Conservation (phyloP, 768 basidiomycete genomes). For the Tricholoma saponaceum region DNA sequence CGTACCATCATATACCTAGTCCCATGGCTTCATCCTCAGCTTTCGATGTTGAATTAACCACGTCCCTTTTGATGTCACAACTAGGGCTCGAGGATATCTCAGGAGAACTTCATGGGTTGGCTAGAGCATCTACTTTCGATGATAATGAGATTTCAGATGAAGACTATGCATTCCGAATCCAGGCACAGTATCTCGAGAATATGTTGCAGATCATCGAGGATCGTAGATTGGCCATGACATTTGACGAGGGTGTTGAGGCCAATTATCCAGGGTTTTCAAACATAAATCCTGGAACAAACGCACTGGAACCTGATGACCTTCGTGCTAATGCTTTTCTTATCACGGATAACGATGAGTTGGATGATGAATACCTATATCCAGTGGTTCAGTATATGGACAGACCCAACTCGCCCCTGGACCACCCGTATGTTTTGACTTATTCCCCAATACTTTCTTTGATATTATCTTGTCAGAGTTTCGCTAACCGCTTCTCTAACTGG, state of each 20-base stretch:
- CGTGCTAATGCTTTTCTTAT: neutral
- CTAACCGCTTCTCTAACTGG: neutral
- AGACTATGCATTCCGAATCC: neutral
- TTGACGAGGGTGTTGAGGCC: neutral
- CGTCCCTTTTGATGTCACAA: neutral
- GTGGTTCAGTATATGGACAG: neutral
- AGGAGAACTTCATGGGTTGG: neutral
- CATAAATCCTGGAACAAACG: neutral
- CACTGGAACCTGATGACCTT: neutral
- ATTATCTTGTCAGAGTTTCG: neutral
- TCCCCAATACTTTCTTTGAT: neutral
- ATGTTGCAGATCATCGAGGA: slow-evolving; percentile 1
- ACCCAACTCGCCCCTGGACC: too few species aligned
- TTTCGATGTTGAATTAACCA: neutral
- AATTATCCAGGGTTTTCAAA: neutral
- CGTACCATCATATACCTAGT: too few species aligned
- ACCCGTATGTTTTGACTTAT: neutral
- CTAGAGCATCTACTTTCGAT: neutral
- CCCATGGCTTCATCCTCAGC: neutral
- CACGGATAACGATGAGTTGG: neutral
- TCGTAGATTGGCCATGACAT: neutral
- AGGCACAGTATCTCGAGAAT: neutral
- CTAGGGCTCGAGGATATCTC: neutral
- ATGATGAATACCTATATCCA: neutral
- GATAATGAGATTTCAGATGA: neutral